These are phyloP conservation scores for Phascolomyces articulosus DNA, from an alignment of 371 early-diverging fungal genomes.

Conservation along the genomic window DNA sequence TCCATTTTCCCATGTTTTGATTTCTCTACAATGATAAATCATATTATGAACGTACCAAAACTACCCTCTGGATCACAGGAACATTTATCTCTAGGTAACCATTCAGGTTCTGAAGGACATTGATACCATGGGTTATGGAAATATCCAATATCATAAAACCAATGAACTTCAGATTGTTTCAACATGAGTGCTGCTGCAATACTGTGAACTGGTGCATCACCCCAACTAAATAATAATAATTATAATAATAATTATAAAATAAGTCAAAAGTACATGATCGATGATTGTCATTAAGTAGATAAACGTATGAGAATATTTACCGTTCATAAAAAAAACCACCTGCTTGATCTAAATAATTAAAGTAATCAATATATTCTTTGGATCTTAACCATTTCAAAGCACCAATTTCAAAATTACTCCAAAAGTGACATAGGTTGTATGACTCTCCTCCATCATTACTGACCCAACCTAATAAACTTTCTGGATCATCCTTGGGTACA, in stretches of 20 bases:
- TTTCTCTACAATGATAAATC: too few species aligned
- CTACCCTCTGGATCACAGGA: constrained; percentile 57
- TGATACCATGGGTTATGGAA: constrained; percentile 70
- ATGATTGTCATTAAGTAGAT: too few species aligned
- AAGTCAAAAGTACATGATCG: too few species aligned
- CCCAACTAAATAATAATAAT: constrained; percentile 66
- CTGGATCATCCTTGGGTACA: constrained; percentile 14
- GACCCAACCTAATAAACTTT: constrained; percentile 41
- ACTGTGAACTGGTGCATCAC: constrained; percentile 96
- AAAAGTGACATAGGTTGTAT: constrained; percentile 82
- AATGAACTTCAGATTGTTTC: constrained; percentile 76
- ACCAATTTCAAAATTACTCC: constrained; percentile 63
- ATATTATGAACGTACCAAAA: constrained; percentile 53
- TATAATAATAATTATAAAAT: not conserved
- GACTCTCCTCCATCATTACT: constrained; percentile 49
- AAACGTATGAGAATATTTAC: constrained; percentile 68
- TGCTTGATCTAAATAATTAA: constrained; percentile 75
- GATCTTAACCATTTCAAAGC: constrained; percentile 39
- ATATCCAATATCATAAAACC: constrained; percentile 88
- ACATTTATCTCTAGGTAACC: constrained; percentile 55
- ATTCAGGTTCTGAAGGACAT: constrained; percentile 65
- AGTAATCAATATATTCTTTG: constrained; percentile 74
- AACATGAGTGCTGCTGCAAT: constrained; percentile 78
- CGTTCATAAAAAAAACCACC: constrained; percentile 96
- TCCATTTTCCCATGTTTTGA: too few species aligned